These are phyloP conservation scores for Arabis alpina DNA, from an alignment of 345 rosid species.

Conservation along the genomic window DNA sequence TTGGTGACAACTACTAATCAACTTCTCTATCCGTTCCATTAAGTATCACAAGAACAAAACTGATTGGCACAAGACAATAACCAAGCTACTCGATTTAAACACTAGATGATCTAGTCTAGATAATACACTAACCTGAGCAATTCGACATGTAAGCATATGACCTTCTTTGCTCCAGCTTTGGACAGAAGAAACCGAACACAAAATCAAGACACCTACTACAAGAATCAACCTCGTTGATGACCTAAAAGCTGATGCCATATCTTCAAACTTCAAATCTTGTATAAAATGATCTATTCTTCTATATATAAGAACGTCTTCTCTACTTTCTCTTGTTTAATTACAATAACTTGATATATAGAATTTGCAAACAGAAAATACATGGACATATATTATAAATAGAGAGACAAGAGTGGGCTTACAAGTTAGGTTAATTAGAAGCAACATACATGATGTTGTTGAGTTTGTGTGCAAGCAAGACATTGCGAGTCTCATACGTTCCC, in stretches of 20 bases:
- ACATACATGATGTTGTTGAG: conserved; percentile 37
- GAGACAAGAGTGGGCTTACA: conserved; percentile 27
- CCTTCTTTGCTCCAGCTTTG: conserved; percentile 95
- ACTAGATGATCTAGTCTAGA: conserved; percentile 3
- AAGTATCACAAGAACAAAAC: not conserved
- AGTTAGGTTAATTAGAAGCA: conserved; percentile 25
- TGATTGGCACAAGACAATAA: conserved; percentile 5
- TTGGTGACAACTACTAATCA: too few species aligned
- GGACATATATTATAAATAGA: conserved; percentile 21
- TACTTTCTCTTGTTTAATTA: conserved; percentile 2
- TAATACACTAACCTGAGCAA: conserved; percentile 73
- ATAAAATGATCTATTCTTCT: conserved; percentile 40
- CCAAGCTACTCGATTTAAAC: not conserved
- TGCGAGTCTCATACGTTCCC: conserved; percentile 43
- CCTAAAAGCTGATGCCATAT: conserved; percentile 34
- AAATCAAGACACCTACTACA: conserved; percentile 42
- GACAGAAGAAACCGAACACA: conserved; percentile 47
- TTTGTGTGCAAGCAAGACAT: conserved; percentile 65
- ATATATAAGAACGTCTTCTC: not conserved
- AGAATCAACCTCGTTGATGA: conserved; percentile 37
- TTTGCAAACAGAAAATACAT: conserved; percentile 7
- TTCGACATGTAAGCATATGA: conserved; percentile 79
- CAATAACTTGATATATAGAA: not conserved
- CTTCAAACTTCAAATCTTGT: conserved; percentile 15
- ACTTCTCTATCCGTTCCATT: too few species aligned